These are phyloP conservation scores for Aureobasidium pullulans DNA, from an alignment of 2,329 filamentous ascomycete genomes.

Conservation along the genomic window DNA sequence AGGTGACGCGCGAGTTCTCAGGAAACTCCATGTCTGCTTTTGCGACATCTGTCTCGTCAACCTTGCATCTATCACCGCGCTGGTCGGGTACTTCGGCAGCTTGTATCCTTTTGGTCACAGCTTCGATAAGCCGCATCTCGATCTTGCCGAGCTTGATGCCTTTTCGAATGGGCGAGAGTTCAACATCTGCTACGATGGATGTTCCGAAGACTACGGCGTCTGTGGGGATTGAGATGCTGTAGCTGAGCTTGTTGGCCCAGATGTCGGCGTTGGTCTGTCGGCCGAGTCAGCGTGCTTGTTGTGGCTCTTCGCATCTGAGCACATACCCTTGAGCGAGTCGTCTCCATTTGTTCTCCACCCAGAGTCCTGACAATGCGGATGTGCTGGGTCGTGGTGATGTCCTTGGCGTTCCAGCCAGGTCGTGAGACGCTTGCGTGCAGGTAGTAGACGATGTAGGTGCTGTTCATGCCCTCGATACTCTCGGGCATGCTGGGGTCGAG, in stretches of 20 bases:
- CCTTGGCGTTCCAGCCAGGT: slow-evolving; percentile 75
- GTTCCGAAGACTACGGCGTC: slow-evolving; percentile 94
- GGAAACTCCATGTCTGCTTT: slow-evolving; percentile 33
- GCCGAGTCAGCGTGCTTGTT: slow-evolving; percentile 17
- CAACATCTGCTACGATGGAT: slow-evolving; percentile 74
- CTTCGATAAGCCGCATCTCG: slow-evolving; percentile 70
- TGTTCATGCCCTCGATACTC: slow-evolving; percentile 81
- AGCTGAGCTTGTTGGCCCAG: slow-evolving; percentile 96
- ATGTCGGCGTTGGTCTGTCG: slow-evolving; percentile 76
- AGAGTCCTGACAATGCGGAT: slow-evolving; percentile 43
- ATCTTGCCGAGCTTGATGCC: slow-evolving; percentile 80
- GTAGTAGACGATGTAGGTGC: slow-evolving; percentile 82
- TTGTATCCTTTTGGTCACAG: slow-evolving; percentile 47
- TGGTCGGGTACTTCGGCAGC: slow-evolving; percentile 26
- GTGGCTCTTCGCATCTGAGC: background rate
- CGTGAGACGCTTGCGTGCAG: slow-evolving; percentile 83
- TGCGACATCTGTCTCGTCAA: slow-evolving; percentile 31
- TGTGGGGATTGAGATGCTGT: slow-evolving; percentile 85
- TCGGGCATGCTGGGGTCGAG: slow-evolving; percentile 54
- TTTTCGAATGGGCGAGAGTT: slow-evolving; percentile 81
- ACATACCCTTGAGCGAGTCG: slow-evolving; percentile 32
- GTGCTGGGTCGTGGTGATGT: slow-evolving; percentile 68
- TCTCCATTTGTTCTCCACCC: slow-evolving; percentile 62
- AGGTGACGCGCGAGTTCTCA: slow-evolving; percentile 27
- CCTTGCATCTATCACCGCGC: slow-evolving; percentile 26